Conservation (phyloP, 2,329 filamentous ascomycete genomes). For the Penicillium aurantiogriseum region DNA sequence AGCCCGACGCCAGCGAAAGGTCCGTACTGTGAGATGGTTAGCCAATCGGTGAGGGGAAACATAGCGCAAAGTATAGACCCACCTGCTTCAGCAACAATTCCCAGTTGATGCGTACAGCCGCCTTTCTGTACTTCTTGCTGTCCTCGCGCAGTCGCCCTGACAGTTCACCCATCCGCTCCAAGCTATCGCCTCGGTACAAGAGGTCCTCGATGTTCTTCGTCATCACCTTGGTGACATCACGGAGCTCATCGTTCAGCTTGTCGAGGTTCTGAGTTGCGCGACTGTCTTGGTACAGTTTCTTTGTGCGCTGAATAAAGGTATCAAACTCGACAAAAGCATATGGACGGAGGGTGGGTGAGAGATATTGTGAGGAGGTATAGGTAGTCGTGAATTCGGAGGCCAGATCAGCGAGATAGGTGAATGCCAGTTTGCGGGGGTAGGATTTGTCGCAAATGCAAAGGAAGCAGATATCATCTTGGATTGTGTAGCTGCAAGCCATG, state of each 20-base stretch:
- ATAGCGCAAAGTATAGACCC: slow-evolving; percentile 23
- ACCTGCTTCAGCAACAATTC: slow-evolving; percentile 89
- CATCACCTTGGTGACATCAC: slow-evolving; percentile 99
- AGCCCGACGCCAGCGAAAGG: slow-evolving; percentile 79
- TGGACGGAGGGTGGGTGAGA: slow-evolving; percentile 72
- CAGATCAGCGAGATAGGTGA: slow-evolving; percentile 95
- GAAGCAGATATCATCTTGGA: slow-evolving; percentile 81
- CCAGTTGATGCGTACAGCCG: slow-evolving; percentile 96
- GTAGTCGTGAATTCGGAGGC: slow-evolving; percentile 85
- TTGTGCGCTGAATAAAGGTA: slow-evolving; percentile 90
- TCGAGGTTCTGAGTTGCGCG: slow-evolving; percentile 90
- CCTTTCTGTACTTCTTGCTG: slow-evolving; percentile 88
- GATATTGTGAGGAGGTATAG: slow-evolving; percentile 72
- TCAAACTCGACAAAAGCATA: slow-evolving; percentile 99
- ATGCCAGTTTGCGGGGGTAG: slow-evolving; percentile 96
- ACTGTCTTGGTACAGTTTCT: slow-evolving; percentile 89
- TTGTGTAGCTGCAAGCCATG: slow-evolving; percentile 66
- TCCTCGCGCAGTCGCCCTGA: slow-evolving; percentile 84
- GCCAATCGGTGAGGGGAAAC: slow-evolving; percentile 7
- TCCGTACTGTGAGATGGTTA: slow-evolving; percentile 63
- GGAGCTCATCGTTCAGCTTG: slow-evolving; percentile 92
- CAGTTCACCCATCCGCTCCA: slow-evolving; percentile 97
- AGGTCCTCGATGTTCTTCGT: slow-evolving; percentile 99
- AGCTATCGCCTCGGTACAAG: slow-evolving; percentile 86
- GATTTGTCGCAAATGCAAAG: slow-evolving; percentile 89